These are phyloP conservation scores for Cicer yamashitae DNA, from an alignment of 306 rosid species.

Conservation along the genomic window DNA sequence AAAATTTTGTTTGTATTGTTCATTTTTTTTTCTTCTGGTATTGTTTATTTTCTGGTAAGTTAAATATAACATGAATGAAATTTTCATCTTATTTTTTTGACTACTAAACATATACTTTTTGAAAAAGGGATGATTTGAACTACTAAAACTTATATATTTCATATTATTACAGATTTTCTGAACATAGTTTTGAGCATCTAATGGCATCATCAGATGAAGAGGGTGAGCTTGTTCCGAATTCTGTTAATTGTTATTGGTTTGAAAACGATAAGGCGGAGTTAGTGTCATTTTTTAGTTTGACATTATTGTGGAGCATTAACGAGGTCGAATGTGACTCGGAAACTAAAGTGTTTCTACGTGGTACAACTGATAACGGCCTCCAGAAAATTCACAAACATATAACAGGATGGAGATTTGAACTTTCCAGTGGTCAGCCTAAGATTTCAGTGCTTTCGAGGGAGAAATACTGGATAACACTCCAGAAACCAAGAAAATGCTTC, in stretches of 20 bases:
- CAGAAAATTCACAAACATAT: constrained; percentile 50
- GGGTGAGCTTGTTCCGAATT: constrained; percentile 53
- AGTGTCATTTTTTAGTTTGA: constrained; percentile 56
- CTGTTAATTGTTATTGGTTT: constrained; percentile 50
- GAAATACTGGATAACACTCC: constrained; percentile 61
- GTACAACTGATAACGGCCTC: constrained; percentile 51
- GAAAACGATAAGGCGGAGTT: constrained; percentile 47
- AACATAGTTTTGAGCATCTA: constrained; percentile 31
- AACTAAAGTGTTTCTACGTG: constrained; percentile 50
- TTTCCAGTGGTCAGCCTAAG: constrained; percentile 54
- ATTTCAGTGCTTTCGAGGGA: constrained; percentile 60
- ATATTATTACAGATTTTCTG: constrained; percentile 30
- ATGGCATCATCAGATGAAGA: constrained; percentile 76
- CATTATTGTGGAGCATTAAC: constrained; percentile 52
- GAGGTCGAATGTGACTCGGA: constrained; percentile 41
- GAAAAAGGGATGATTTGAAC: no score
- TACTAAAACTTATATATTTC: constrained; percentile 14
- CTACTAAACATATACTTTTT: no score
- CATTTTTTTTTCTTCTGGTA: background rate
- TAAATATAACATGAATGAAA: background rate
- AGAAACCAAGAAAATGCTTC: constrained; percentile 58
- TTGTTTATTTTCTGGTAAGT: background rate
- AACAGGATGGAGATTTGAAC: constrained; percentile 68
- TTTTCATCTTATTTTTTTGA: constrained; percentile 11
- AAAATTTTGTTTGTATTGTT: background rate